Evolutionary conservation across 2,329 filamentous ascomycete species (phyloP).

Genomic region (Neofusicoccum cordaticola): DNA sequence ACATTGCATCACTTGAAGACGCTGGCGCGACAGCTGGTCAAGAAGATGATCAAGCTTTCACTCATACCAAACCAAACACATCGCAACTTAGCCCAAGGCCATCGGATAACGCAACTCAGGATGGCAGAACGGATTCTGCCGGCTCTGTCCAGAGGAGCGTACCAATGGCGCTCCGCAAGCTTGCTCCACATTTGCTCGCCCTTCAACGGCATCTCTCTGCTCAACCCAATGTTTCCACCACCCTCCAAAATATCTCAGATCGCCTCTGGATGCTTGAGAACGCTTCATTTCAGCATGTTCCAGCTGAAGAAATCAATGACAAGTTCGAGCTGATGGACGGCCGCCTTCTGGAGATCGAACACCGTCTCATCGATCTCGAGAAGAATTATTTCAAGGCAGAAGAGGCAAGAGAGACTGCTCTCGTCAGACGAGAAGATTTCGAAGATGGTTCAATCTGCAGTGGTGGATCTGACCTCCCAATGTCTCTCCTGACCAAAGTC

Average conservation of each 20-base stretch:
- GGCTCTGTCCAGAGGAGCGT: not conserved
- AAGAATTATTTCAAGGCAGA: constrained; percentile 31
- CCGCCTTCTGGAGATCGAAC: constrained; percentile 67
- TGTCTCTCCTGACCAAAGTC: constrained; percentile 25
- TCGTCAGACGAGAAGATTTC: constrained; percentile 25
- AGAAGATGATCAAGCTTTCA: not conserved
- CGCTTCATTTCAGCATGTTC: constrained; percentile 63
- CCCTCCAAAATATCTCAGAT: constrained; percentile 60
- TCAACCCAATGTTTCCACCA: constrained; percentile 42
- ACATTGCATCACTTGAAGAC: not conserved
- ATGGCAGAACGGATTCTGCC: not conserved
- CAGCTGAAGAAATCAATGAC: constrained; percentile 68
- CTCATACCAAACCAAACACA: not conserved
- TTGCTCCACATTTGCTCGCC: constrained; percentile 31
- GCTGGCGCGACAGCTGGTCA: not conserved
- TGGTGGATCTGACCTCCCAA: constrained; percentile 29
- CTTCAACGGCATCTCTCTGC: constrained; percentile 36
- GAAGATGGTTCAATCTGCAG: constrained; percentile 37
- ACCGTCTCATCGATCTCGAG: constrained; percentile 44
- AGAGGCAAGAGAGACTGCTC: constrained; percentile 20
- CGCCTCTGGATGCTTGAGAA: constrained; percentile 69
- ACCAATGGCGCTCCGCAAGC: constrained; percentile 26
- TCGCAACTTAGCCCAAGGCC: not conserved
- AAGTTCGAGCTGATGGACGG: constrained; percentile 65
- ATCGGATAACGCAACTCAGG: not conserved